Base-by-base conservation (phyloP, 139 green algal genomes). In the Eudorina sp. region DNA sequence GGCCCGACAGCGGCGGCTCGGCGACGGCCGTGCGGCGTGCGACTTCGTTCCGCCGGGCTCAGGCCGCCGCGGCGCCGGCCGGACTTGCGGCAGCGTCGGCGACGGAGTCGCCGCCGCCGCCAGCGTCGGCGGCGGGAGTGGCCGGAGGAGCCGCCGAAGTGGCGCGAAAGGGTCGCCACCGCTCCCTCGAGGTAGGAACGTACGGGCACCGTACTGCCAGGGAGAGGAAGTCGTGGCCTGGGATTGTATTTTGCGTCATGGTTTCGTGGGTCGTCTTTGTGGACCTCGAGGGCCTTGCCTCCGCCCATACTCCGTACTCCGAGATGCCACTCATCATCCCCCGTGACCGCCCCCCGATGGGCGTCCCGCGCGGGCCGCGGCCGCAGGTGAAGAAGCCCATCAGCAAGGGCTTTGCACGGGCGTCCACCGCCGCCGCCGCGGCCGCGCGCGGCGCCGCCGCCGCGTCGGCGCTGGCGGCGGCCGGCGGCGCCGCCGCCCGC, bases 311-410 rank as follows among this genome's bases (percentile, higher is more conserved):
- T n/a, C n/a, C n/a, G n/a, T n/a, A n/a, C n/a, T n/a, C n/a, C n/a
- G n/a, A n/a, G n/a, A n/a, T n/a, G n/a, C n/a, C n/a, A n/a, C n/a
- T n/a, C n/a, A n/a, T n/a, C n/a, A n/a, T n/a, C n/a, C n/a, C n/a
- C n/a, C n/a, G n/a, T n/a, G n/a, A n/a, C n/a, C n/a, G n/a, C n/a
- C n/a, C n/a, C n/a, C n/a, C n/a, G n/a, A n/a, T n/a, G n/a, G n/a
- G n/a, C n/a, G n/a, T n/a, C n/a, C n/a, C n/a, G n/a, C n/a, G n/a
- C n/a, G n/a, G n/a, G n/a, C n/a, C n/a, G n/a, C n/a, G n/a, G 29
- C 14, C 23, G 25, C 53, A 84, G 77, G 51, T 72, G 23, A 84
- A 84, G 77, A 62, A 40, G 38, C 78, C 25, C 29, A 85, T 85
- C 55, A 60, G 40, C 78, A 85, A 85, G 58, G 55, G 25, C 55